Base-by-base conservation (phyloP, 768 basidiomycete species). In the Dacryopinax spathularia region DNA sequence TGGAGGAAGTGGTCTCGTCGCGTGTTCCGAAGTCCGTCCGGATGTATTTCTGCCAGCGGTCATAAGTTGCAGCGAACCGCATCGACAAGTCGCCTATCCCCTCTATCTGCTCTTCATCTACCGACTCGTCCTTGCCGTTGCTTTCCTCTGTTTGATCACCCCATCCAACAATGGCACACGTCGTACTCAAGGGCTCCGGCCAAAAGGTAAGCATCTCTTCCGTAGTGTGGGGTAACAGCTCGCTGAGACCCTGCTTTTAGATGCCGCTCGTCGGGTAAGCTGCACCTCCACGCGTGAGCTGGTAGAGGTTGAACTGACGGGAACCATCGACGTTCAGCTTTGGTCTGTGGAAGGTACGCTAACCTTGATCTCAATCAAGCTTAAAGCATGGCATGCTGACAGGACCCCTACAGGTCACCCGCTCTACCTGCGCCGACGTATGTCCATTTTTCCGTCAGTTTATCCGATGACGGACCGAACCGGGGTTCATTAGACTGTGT, bases 241-340 rank as follows among this genome's bases (percentile, higher is more conserved):
- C 29, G 9, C 59, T 59, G 36, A 15, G 60, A 34, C 66, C 62
- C 29, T 61, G n/a, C 61, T 60, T 34, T 13, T 37, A 87, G 85
- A 87, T 87, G 85, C 85, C 85, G 70, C 73, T 83, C 44, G 81
- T 87, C 61, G 85, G 85, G 85, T 86, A 70, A 77, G 81, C 70
- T 31, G 33, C 34, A 61, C 25, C 27, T 25, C 35, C 62, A 41
- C 25, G 20, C 36, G 29, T n/a, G 3, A 43, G 64, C 59, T 44
- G 35, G 64, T 34, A 66, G 66, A 56, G 60, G 39, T 48, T 62
- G 27, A 56, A 61, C 60, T 5, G 63, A 20, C 44, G 37, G 41
- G 64, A 18, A 9, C 9, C 34, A 9, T 63, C 29, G n/a, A 60
- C 33, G 3, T 22, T 60, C 65, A 87, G 86, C 70, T 80, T 86